Conservation (phyloP, 148 eudicot genomes). For the Polygonum maritimum region DNA sequence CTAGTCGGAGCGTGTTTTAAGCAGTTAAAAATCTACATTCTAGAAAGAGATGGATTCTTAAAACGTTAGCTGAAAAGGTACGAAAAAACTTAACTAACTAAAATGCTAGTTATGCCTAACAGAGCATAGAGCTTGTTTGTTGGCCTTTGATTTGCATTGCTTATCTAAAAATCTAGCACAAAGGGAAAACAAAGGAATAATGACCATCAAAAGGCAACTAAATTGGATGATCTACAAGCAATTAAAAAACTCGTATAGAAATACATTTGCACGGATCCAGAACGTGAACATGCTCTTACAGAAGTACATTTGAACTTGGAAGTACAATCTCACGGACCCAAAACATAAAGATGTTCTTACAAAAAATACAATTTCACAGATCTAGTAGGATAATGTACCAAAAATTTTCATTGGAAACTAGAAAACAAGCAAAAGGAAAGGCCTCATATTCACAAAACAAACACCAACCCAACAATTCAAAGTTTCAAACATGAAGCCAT, state of each 20-base stretch:
- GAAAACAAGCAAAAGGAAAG: not conserved
- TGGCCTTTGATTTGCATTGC: too few relatives aligned
- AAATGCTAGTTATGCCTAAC: too few relatives aligned
- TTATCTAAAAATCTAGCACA: too few relatives aligned
- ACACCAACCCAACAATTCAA: not conserved
- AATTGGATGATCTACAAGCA: not conserved
- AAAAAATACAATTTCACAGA: too few relatives aligned
- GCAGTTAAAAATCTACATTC: too few relatives aligned
- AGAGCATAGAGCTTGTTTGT: too few relatives aligned
- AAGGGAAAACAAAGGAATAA: not conserved
- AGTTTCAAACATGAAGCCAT: not conserved
- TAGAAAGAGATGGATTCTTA: too few relatives aligned
- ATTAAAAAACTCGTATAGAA: not conserved
- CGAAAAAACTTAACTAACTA: too few relatives aligned
- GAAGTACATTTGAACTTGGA: too few relatives aligned
- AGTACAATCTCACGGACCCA: not conserved
- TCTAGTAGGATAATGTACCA: too few relatives aligned
- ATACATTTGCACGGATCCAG: not conserved
- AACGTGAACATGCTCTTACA: not conserved
- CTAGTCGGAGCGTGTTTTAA: too few relatives aligned
- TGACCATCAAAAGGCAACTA: not conserved
- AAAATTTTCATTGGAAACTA: not conserved
- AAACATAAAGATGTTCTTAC: not conserved
- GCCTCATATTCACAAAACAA: slow-evolving; percentile 2
- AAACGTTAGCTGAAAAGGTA: too few relatives aligned